Evolutionary conservation across 108 stramenopile genomes (phyloP).

Genomic region (Discostella pseudostelligera): DNA sequence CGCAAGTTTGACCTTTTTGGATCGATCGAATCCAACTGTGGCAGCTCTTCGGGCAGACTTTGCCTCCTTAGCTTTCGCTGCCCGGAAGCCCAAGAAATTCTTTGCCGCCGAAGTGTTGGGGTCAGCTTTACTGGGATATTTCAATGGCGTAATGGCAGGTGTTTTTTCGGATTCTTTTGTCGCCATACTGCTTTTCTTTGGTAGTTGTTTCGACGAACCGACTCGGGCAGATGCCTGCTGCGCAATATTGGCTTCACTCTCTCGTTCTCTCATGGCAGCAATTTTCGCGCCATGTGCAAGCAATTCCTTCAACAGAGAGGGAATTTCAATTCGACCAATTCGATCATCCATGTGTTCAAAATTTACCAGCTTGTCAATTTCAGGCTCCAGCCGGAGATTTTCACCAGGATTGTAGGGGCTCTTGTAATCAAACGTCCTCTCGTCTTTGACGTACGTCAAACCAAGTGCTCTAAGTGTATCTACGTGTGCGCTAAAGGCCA

Average conservation of each 20-base stretch:
- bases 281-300: constrained; percentile 65
- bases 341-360: constrained; percentile 34
- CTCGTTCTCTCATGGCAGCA: constrained; percentile 53
- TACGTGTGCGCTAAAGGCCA: constrained; percentile 62
- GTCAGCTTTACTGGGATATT: neutral
- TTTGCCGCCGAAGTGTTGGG: constrained; percentile 28
- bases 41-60: constrained; percentile 59
- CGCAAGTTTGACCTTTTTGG: constrained; percentile 58
- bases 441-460: constrained; percentile 65
- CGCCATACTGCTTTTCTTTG: constrained; percentile 5
- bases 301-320: constrained; percentile 60
- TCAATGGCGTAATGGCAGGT: constrained; percentile 2
- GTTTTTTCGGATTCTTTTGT: constrained; percentile 22
- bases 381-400: constrained; percentile 70
- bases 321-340: constrained; percentile 22
- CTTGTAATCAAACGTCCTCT: constrained; percentile 20
- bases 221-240: constrained; percentile 9
- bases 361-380: constrained; percentile 62
- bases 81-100: constrained; percentile 70
- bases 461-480: constrained; percentile 63
- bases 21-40: constrained; percentile 61
- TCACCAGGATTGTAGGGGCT: constrained; percentile 11
- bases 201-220: constrained; percentile 4
- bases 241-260: constrained; percentile 21
- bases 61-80: constrained; percentile 63